A percentile compares a stretch with the other conserved stretches of the same genome.
phyloP scores from a whole-genome alignment of 2,329 filamentous ascomycete genomes.

The Arthrobotrys pseudoclavata region DNA sequence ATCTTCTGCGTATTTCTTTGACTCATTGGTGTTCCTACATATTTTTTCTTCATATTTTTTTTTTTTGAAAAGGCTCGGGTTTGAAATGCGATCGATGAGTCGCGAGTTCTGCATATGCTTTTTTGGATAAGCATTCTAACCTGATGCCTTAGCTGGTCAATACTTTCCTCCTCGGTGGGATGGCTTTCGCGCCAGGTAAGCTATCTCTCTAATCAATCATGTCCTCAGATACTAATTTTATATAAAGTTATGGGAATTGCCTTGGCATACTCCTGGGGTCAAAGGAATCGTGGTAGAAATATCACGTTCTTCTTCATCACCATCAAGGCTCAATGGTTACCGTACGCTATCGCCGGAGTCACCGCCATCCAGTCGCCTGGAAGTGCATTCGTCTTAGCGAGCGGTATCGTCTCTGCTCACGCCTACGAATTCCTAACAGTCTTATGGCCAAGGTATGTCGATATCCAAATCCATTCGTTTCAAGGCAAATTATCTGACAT shows the following conservation, averaged over 20 bases:
- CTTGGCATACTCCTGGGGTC: conserved; percentile 52
- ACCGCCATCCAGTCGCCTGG: conserved; percentile 43
- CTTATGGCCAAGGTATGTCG: conserved; percentile 76
- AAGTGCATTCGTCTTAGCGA: conserved; percentile 64
- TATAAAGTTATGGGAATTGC: conserved; percentile 43
- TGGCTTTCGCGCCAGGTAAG: conserved; percentile 45
- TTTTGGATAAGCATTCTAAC: conserved; percentile 26
- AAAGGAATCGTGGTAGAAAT: conserved; percentile 45
- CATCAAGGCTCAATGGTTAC: conserved; percentile 56
- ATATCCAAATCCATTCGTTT: neutral
- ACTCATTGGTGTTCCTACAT: conserved; percentile 58
- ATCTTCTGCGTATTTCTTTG: conserved; percentile 41
- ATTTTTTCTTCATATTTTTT: conserved; percentile 10
- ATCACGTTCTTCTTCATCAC: conserved; percentile 52
- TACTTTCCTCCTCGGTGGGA: conserved; percentile 38
- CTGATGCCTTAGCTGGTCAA: conserved; percentile 39
- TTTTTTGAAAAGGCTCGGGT: conserved; percentile 4
- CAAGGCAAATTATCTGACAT: conserved; percentile 2
- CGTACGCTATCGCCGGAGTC: conserved; percentile 40
- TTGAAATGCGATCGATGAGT: conserved; percentile 13
- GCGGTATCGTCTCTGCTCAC: conserved; percentile 88
- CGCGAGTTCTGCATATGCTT: neutral
- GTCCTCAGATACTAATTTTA: neutral
- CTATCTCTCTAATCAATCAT: neutral
- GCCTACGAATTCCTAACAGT: conserved; percentile 89